Base-by-base conservation (phyloP, 2,329 filamentous ascomycete species). In the Penicillium sp. region DNA sequence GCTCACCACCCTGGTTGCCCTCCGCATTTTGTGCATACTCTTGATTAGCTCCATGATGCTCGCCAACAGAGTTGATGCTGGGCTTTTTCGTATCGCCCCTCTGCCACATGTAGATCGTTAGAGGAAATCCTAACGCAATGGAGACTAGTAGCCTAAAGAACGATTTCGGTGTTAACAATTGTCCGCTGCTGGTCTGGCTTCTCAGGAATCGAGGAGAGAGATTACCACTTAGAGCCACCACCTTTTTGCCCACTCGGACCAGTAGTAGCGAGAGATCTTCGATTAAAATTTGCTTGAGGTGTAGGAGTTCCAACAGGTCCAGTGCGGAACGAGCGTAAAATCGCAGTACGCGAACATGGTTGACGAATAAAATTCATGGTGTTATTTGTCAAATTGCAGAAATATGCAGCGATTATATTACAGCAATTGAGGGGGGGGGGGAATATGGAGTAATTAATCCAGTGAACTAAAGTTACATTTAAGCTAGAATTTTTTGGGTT, bases 1-100 rank as follows among this genome's bases (percentile, higher is more conserved):
- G 26, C 26, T 27, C 26, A 27, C 7, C 26, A 27, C 26, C 26
- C 31, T 35, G 23, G 25, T 47, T 49, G 8, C 50, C 54, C 37
- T 59, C 57, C 39, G 50, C 35, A 7, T 19, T 9, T 26, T 44
- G 14, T 4, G 10, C 39, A 45, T 60, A 60, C 26, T 60, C 58
- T 27, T 58, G 50, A 26, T 49, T 58, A 2, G 50, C 58, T 10
- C 58, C 58, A 50, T 37, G 47, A 13, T 33, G 31, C 14, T 33
- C 31, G 14, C 35, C 35, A 19, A 19, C 7, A 19, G 35, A 19
- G 7, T 9, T 19, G n/a, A 8, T 10, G 19, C n/a, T 39, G 35
- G 35, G 35, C 16, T 37, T 37, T 37, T 16, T n/a, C 35, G 16
- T n/a, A 8, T 37, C 16, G 6, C 35, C 35, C 35, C 35, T 39